Evolutionary conservation across 2,329 filamentous ascomycete species (phyloP).

Genomic region (Paecilomyces variotii): DNA sequence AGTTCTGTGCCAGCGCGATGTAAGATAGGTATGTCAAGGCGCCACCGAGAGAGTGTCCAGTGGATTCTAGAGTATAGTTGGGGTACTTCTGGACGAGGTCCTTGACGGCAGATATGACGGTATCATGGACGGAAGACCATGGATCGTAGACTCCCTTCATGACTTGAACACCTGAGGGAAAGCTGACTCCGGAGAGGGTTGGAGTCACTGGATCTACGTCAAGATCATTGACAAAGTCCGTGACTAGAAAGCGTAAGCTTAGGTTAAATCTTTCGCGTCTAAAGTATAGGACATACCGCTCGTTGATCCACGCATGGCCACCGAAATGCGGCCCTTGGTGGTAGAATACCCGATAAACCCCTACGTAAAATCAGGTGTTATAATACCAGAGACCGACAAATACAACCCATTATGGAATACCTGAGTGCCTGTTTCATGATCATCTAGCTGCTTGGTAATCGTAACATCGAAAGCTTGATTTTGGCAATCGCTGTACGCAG

Average conservation of each 20-base stretch:
- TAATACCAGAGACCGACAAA: background rate
- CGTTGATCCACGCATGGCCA: slow-evolving; percentile 24
- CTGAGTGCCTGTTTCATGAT: slow-evolving; percentile 17
- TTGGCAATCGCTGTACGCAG: slow-evolving; percentile 19
- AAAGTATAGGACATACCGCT: slow-evolving; percentile 8
- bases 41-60: slow-evolving; percentile 24
- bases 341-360: slow-evolving; percentile 22
- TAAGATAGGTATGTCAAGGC: slow-evolving; percentile 25
- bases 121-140: slow-evolving; percentile 21
- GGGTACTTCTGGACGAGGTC: slow-evolving; percentile 18
- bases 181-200: slow-evolving; percentile 18
- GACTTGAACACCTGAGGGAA: slow-evolving; percentile 18
- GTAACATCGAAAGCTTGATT: slow-evolving; percentile 21
- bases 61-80: slow-evolving; percentile 20
- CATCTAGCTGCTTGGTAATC: slow-evolving; percentile 19
- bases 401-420: slow-evolving; percentile 1
- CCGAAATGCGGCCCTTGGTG: slow-evolving; percentile 16
- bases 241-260: slow-evolving; percentile 2
- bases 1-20: slow-evolving; percentile 22
- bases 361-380: slow-evolving; percentile 4
- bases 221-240: slow-evolving; percentile 19
- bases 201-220: slow-evolving; percentile 17
- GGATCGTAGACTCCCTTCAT: slow-evolving; percentile 20
- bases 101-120: slow-evolving; percentile 20
- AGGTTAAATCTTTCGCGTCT: background rate